A percentile compares a stretch with the other conserved stretches of the same genome.
Conservation (phyloP, 169 alveolate species). For the Cryptosporidium tyzzeri region DNA sequence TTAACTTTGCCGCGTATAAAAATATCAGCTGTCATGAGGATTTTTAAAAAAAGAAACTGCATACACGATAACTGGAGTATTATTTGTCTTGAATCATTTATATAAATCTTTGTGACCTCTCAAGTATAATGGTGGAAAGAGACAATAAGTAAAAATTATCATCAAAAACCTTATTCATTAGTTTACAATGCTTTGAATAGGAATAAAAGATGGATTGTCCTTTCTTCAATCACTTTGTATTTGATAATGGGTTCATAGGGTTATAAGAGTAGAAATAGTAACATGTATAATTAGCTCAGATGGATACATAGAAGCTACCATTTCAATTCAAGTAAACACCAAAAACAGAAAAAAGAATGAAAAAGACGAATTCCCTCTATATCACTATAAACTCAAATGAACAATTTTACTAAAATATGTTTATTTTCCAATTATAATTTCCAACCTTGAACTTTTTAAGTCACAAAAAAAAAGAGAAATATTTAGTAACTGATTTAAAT, state of each 20-base stretch:
- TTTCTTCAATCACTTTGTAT: neutral
- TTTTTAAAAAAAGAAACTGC: neutral
- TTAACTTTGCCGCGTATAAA: neutral
- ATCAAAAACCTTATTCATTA: neutral
- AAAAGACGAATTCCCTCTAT: neutral
- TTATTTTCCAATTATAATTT: neutral
- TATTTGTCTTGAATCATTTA: neutral
- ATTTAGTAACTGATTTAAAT: neutral
- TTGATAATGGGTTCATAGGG: too few relatives aligned
- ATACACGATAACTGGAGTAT: neutral
- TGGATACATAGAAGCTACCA: neutral
- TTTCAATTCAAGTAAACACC: neutral
- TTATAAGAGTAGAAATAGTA: too few relatives aligned
- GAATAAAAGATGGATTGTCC: neutral
- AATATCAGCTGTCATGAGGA: neutral
- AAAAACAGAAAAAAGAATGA: neutral
- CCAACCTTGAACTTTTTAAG: neutral
- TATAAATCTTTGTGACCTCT: constrained; percentile 3
- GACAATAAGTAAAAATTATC: neutral
- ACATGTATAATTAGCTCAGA: too few relatives aligned
- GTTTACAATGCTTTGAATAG: neutral
- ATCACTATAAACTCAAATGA: neutral
- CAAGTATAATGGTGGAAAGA: neutral
- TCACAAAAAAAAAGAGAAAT: neutral
- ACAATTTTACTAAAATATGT: neutral